Base-by-base conservation (phyloP, 371 early-diverging fungal species). In the Mucor racemosus region DNA sequence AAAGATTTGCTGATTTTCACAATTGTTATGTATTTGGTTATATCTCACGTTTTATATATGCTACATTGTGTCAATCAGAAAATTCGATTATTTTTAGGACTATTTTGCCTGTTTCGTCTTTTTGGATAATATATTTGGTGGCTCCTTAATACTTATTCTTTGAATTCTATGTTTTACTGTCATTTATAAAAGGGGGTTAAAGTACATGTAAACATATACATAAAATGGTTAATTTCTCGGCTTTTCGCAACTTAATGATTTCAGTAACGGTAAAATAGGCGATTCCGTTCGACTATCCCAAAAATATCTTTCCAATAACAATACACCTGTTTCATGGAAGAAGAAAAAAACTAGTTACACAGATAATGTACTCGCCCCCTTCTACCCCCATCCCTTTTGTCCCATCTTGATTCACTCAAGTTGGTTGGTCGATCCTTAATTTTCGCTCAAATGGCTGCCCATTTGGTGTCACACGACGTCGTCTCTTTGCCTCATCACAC, bases 391-490 rank as follows among this genome's bases (percentile, higher is more conserved):
- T 44, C 44, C 44, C 44, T 17, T 44, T 17, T 44, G 44, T 44
- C 8, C 17, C 44, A 44, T 44, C 17, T 44, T 44, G 44, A 15
- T 44, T 44, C 17, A 6, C 17, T 44, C 17, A 15, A 44, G n/a
- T 44, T 44, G 44, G 44, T 44, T 63, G 63, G 63, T 55, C 40
- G 63, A 63, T 63, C 44, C 44, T 44, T n/a, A 44, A 17, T 7
- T 44, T 44, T 44, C 7, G 7, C 17, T 5, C 44, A 44, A 44
- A 17, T 33, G 13, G 53, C n/a, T 35, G 19, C 19, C 7, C 53
- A 55, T n/a, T 53, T 53, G 63, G 63, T 63, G 33, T 63, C 63
- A 63, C 63, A 55, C 53, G 55, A 63, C 41, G 17, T 63, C 63
- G 35, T 63, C 55, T 26, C 26, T 26, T 55, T 19, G 14, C 31